Evolutionary conservation across 495 filamentous ascomycete species (phyloP), one percentile per base, ranked within the genome.

Genomic region (Penicillium nucicola): DNA sequence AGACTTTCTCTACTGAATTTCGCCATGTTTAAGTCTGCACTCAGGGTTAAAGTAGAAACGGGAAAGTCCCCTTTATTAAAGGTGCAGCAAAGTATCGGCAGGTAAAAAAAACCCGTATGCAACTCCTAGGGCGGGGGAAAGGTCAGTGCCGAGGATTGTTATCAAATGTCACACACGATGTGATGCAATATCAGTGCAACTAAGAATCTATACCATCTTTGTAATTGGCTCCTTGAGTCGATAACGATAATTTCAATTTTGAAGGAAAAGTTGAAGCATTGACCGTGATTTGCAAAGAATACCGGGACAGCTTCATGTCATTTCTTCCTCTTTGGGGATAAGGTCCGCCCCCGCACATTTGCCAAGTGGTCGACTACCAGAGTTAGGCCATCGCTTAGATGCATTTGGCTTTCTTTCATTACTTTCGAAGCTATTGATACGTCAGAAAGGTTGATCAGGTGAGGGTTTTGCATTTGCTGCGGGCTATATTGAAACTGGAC

Each of bases 331-430:
- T 46, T 37, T 30, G 33, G 10, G 20, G n/a, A 30, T 9, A 22
- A 46, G 33, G 14, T 30, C 18, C 38, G 43, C 53, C 57, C 57
- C 57, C 44, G 53, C 57, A 60, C 49, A 22, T 40, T 19, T 45
- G 52, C 52, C 53, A 53, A 47, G 50, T 48, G 38, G 48, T 47
- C 49, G 11, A 12, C 46, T 48, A 11, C 12, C 7, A 23, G 20
- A 15, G 23, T 2, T 13, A 7, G 17, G 17, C 18, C 10, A 14
- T 39, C 28, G 36, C 22, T 23, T 33, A 13, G 17, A 41, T 25
- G 8, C 14, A 22, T 11, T 11, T 12, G 15, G n/a, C 3, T n/a
- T 28, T 28, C 25, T 28, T 28, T 28, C 25, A 28, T 28, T 9
- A 7, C 6, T 0, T 28, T 9, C 25, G 0, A 1, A 8, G 25